phyloP scores from a whole-genome alignment of 495 filamentous ascomycete genomes.

The Xylaria longipes region DNA sequence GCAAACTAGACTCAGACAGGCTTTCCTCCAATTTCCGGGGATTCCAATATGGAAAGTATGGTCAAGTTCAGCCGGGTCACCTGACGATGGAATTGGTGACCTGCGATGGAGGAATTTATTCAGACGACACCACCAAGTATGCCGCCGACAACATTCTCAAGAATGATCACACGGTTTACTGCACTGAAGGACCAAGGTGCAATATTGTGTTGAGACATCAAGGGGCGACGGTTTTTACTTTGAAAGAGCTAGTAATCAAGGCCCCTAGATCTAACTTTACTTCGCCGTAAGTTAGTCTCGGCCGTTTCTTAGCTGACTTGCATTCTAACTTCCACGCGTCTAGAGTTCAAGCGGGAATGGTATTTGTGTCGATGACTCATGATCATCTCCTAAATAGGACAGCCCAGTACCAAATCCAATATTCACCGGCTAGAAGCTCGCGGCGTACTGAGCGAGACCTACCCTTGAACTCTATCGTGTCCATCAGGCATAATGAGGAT shows the following conservation, averaged over 20 bases:
- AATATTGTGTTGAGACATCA: slow-evolving; percentile 85
- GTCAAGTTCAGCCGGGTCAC: slow-evolving; percentile 80
- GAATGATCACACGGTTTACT: slow-evolving; percentile 85
- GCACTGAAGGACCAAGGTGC: slow-evolving; percentile 80
- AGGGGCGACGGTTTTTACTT: slow-evolving; percentile 75
- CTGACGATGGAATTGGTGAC: slow-evolving; percentile 84
- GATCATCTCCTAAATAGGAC: slow-evolving; percentile 78
- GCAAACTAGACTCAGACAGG: slow-evolving; percentile 74
- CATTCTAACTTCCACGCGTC: slow-evolving; percentile 18
- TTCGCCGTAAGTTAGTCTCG: slow-evolving; percentile 71
- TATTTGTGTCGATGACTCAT: slow-evolving; percentile 85
- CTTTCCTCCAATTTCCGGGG: slow-evolving; percentile 57
- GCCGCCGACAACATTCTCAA: slow-evolving; percentile 80
- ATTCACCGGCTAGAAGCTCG: slow-evolving; percentile 47
- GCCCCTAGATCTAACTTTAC: slow-evolving; percentile 82
- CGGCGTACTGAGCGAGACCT: slow-evolving; percentile 37
- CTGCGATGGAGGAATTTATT: slow-evolving; percentile 86
- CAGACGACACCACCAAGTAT: slow-evolving; percentile 64
- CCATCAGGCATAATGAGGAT: slow-evolving; percentile 54
- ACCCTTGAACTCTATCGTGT: slow-evolving; percentile 46
- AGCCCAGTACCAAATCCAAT: slow-evolving; percentile 77
- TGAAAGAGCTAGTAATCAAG: slow-evolving; percentile 88
- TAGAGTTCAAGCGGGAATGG: slow-evolving; percentile 91
- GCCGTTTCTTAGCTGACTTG: background rate
- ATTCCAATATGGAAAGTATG: slow-evolving; percentile 80